Base-by-base conservation (phyloP, 2,329 filamentous ascomycete genomes). In the Aschersonia sp. region DNA sequence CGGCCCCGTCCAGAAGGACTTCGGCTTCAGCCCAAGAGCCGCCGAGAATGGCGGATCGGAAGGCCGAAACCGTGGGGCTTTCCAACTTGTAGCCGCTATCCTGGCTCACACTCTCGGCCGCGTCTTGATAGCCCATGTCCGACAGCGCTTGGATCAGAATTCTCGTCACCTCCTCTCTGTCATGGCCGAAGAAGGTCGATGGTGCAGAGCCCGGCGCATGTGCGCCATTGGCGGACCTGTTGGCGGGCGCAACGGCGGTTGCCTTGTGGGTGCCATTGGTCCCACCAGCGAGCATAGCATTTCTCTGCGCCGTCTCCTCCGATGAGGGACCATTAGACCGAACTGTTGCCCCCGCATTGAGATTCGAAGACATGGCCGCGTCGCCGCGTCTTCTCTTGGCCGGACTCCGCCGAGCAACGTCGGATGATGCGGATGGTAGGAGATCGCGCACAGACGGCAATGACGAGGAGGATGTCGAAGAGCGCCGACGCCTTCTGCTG, bases 61-160 rank as follows among this genome's bases (percentile, higher is more conserved):
- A 96, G 5, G 83, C 79, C n/a, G 87, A 82, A 22, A 96, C 90
- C 1, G 85, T 83, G 2, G 82, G 78, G 50, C 81, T 92, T 66
- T 98, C 92, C 50, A 98, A 70, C 60, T 90, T 79, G 61, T 78
- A 94, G 1, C 88, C 89, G 59, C 90, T 97, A 63, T 94, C 86
- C 51, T 76, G 73, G 58, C 79, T 83, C 49, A 98, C 70, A 51
- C 75, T 79, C 43, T 78, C 73, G 30, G 92, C 90, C 10, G 90
- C 85, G 10, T 72, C 71, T 50, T 80, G 72, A 60, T 97, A 96
- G 2, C 92, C 92, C 68, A 98, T 74, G 62, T 96, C 90, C 30
- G 81, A 78, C 53, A 98, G 68, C 37, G 88, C 85, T 65, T 98
- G 92, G 58, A 98, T 92, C 57, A 98, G 67, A 53, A 97, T 84